Conservation (phyloP, 441 rosid species). For the Euphorbia corollata region DNA sequence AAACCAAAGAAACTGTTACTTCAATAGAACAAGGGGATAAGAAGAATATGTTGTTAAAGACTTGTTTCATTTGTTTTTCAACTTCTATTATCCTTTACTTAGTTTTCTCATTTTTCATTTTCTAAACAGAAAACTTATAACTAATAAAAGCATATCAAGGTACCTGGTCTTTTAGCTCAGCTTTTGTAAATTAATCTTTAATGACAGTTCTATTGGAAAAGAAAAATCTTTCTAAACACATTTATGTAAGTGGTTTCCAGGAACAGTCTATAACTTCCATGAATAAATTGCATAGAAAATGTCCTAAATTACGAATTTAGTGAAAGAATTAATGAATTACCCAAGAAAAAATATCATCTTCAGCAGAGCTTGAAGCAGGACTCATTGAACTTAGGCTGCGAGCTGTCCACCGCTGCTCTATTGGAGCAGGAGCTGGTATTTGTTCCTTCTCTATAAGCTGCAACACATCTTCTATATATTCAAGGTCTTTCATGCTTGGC, state of each 20-base stretch:
- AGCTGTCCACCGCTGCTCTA: conserved; percentile 95
- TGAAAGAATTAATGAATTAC: conserved; percentile 31
- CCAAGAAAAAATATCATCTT: conserved; percentile 86
- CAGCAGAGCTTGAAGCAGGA: conserved; percentile 70
- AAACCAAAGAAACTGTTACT: background rate
- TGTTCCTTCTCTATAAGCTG: conserved; percentile 68
- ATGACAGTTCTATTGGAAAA: background rate
- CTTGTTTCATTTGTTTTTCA: background rate
- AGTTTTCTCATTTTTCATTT: background rate
- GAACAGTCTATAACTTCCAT: background rate
- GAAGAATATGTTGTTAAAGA: background rate
- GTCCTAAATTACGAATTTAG: background rate
- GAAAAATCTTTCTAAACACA: background rate
- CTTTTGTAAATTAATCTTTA: background rate
- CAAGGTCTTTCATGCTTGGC: conserved; percentile 91
- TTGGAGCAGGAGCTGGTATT: conserved; percentile 80
- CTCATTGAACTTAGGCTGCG: conserved; percentile 77
- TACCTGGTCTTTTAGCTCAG: background rate
- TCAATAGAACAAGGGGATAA: background rate
- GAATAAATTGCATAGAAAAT: too few relatives aligned
- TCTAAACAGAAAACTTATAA: background rate
- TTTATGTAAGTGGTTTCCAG: background rate
- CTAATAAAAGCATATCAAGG: background rate
- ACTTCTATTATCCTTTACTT: background rate
- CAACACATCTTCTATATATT: conserved; percentile 73